Conservation (phyloP, 1,284 basidiomycete species). For the Ceraceosorus guamensis region DNA sequence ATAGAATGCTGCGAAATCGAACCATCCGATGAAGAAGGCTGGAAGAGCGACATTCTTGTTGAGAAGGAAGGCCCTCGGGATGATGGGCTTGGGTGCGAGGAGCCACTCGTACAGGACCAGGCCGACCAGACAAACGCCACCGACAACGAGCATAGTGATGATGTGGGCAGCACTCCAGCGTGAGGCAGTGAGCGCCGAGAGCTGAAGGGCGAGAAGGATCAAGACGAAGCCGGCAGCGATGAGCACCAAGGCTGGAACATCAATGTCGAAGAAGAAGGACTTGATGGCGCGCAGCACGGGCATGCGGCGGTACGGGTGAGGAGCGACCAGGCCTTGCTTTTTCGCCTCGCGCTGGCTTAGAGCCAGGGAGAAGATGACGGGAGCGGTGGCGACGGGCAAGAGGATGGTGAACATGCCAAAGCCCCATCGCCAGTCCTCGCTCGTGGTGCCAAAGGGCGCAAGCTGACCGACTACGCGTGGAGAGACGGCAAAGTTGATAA, state of each 20-base stretch:
- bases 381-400: slow-evolving; percentile 34
- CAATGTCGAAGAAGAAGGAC: slow-evolving; percentile 26
- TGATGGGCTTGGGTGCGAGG: slow-evolving; percentile 35
- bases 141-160: slow-evolving; percentile 42
- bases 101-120: slow-evolving; percentile 30
- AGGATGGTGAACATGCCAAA: slow-evolving; percentile 40
- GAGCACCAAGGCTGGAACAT: slow-evolving; percentile 38
- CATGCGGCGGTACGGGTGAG: slow-evolving; percentile 30
- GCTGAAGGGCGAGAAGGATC: slow-evolving; percentile 36
- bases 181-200: slow-evolving; percentile 19
- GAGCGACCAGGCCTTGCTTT: slow-evolving; percentile 21
- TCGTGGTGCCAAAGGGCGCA: neutral
- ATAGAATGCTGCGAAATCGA: slow-evolving; percentile 45
- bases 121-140: slow-evolving; percentile 28
- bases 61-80: slow-evolving; percentile 35
- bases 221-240: slow-evolving; percentile 40
- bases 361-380: slow-evolving; percentile 33
- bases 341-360: slow-evolving; percentile 34
- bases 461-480: slow-evolving; percentile 13
- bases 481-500: slow-evolving; percentile 40
- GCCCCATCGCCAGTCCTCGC: slow-evolving; percentile 40
- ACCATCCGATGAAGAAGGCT: slow-evolving; percentile 39
- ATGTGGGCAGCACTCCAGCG: slow-evolving; percentile 38
- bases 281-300: slow-evolving; percentile 9
- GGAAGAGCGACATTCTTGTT: slow-evolving; percentile 41